Evolutionary conservation across 768 basidiomycete genomes (phyloP), one percentile per base, ranked within the genome.

Genomic region (Boletus fagicola): DNA sequence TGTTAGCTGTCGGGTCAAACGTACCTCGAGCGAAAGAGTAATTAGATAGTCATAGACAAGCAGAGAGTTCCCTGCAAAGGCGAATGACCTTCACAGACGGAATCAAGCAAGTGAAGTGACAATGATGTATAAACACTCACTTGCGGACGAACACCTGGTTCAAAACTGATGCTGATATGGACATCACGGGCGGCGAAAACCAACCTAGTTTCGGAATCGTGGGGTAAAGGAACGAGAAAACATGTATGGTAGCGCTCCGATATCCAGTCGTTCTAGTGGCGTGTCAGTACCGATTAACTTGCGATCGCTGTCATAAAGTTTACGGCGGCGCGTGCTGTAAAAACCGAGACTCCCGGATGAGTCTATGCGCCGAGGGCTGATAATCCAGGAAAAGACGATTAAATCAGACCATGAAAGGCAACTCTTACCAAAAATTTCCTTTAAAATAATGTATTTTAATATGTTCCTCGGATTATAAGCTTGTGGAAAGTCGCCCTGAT

Each of bases 31-130:
- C 13, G 54, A 30, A 40, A 71, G 7, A 18, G 71, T 73, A 1
- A 71, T 48, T 46, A 71, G 13, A 51, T 69, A 63, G 36, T 71
- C 69, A 20, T 70, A 69, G 8, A 63, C 39, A 6, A 71, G 67
- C 3, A 71, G 38, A 18, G 67, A 47, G 24, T 47, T 42, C 22
- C 69, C 71, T 45, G 63, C 48, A 45, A 68, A 33, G 24, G 60
- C 49, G 35, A 40, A 44, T 2, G 31, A 1, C 45, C 68, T 69
- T 30, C 4, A 20, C 10, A 0, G 6, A 40, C 1, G 20, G 39
- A 20, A 40, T 65, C 20, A 45, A 22, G 20, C 0, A 11, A 10
- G 24, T 8, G 15, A 46, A 18, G 45, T 15, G 28, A 50, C 8
- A 3, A 26, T 28, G 18, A 5, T 31, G 13, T 2, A 46, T 8